Percentiles rank a stretch among this genome's conserved stretches.
Conservation (phyloP, 1,284 basidiomycete species). For the Leccinum solheimii region DNA sequence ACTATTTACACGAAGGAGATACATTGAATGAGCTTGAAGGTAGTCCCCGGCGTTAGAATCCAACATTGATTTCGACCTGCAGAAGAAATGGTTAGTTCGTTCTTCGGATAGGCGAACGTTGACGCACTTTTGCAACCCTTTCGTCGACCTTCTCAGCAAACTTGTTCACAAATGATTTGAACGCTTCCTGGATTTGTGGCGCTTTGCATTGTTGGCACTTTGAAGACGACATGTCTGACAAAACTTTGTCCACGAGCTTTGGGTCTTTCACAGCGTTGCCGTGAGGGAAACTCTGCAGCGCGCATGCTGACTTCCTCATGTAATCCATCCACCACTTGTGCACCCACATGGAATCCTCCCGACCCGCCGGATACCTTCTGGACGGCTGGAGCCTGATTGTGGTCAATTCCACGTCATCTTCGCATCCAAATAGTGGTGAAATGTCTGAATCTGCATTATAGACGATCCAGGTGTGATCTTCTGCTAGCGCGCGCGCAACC, state of each 20-base stretch:
- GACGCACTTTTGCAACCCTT: conserved; percentile 11
- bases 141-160: conserved; percentile 14
- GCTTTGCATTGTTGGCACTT: conserved; percentile 1
- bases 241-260: background rate
- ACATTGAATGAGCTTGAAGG: background rate
- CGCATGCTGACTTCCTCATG: conserved; percentile 12
- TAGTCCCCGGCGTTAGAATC: background rate
- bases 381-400: background rate
- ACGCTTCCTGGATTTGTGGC: background rate
- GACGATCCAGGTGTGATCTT: conserved; percentile 13
- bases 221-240: conserved; percentile 6
- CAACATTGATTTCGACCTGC: conserved; percentile 15
- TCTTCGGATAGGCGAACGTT: background rate
- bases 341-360: background rate
- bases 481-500: conserved; percentile 2
- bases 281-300: conserved; percentile 4
- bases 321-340: conserved; percentile 20
- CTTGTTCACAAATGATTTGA: conserved; percentile 9
- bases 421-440: conserved; percentile 6
- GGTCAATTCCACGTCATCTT: fast-evolving
- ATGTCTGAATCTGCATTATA: background rate
- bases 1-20: conserved; percentile 12
- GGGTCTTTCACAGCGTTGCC: conserved; percentile 6
- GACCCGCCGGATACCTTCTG: background rate
- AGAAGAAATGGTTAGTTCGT: background rate